Evolutionary conservation across 2,329 filamentous ascomycete genomes (phyloP).

Genomic region (Ustulina deusta): DNA sequence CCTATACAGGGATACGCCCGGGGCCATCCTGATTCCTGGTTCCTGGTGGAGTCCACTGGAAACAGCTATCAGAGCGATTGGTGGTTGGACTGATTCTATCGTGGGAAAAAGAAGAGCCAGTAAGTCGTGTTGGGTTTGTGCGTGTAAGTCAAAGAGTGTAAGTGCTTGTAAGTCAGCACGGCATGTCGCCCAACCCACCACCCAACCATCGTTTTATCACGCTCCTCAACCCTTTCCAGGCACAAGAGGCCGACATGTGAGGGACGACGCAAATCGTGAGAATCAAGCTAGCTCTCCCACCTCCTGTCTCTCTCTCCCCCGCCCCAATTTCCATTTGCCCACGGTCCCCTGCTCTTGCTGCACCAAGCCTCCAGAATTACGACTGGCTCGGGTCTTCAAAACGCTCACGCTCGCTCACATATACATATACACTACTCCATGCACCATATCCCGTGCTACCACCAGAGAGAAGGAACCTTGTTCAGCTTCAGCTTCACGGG

Average conservation of each 20-base stretch:
- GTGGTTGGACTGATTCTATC: slow-evolving; percentile 26
- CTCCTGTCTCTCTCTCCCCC: slow-evolving; percentile 22
- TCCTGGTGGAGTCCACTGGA: slow-evolving; percentile 27
- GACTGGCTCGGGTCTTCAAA: slow-evolving; percentile 30
- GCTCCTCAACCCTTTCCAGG: slow-evolving; percentile 15
- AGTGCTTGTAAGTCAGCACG: not conserved
- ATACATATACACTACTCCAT: slow-evolving; percentile 30
- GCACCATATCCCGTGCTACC: slow-evolving; percentile 29
- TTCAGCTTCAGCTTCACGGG: slow-evolving; percentile 21
- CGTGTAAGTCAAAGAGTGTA: slow-evolving; percentile 10
- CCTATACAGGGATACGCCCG: slow-evolving; percentile 13
- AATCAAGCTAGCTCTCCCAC: slow-evolving; percentile 33
- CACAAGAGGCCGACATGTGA: slow-evolving; percentile 19
- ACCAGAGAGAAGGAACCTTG: slow-evolving; percentile 17
- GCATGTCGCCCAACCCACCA: slow-evolving; percentile 28
- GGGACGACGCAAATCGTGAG: slow-evolving; percentile 24
- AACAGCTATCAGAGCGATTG: slow-evolving; percentile 26
- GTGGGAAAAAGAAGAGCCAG: slow-evolving; percentile 15
- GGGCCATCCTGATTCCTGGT: slow-evolving; percentile 34
- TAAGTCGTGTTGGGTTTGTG: slow-evolving; percentile 7
- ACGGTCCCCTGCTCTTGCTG: slow-evolving; percentile 36
- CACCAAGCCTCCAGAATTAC: slow-evolving; percentile 47
- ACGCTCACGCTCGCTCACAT: slow-evolving; percentile 27
- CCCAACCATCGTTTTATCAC: slow-evolving; percentile 35
- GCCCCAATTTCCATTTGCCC: slow-evolving; percentile 32